Conservation (phyloP, 352 stramenopile species). For the Globisporangium acanthophoron region DNA sequence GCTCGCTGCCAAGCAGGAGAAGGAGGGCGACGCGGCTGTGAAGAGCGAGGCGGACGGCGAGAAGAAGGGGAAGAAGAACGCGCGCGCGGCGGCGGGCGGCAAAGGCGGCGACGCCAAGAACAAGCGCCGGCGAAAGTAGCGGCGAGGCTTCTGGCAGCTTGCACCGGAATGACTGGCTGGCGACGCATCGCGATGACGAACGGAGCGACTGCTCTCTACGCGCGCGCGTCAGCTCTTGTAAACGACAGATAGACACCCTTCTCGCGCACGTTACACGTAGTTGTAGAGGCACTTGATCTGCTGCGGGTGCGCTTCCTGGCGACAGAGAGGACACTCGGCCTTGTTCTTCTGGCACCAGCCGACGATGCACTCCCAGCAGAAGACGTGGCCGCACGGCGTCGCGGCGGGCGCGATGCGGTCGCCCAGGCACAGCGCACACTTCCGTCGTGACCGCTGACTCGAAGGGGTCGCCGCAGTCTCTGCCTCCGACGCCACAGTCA, state of each 20-base stretch:
- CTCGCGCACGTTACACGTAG: slow-evolving; percentile 50
- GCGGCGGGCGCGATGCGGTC: slow-evolving; percentile 65
- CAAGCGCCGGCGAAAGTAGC: slow-evolving; percentile 19
- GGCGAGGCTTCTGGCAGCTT: neutral
- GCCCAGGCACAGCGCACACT: slow-evolving; percentile 86
- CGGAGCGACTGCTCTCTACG: neutral
- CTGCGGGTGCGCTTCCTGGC: slow-evolving; percentile 81
- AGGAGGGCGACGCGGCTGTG: slow-evolving; percentile 35
- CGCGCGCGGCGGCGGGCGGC: slow-evolving; percentile 22
- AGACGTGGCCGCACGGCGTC: slow-evolving; percentile 88
- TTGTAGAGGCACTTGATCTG: slow-evolving; percentile 91
- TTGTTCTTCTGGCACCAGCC: slow-evolving; percentile 91
- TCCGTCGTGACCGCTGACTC: slow-evolving; percentile 30
- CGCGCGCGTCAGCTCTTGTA: neutral
- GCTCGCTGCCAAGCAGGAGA: slow-evolving; percentile 41
- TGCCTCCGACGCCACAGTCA: slow-evolving; percentile 9
- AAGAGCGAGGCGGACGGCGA: neutral
- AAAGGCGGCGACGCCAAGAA: slow-evolving; percentile 52
- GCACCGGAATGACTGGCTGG: neutral
- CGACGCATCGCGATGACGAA: neutral
- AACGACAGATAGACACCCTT: neutral
- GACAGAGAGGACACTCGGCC: slow-evolving; percentile 86
- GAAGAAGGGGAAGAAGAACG: slow-evolving; percentile 31
- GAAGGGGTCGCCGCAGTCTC: slow-evolving; percentile 3
- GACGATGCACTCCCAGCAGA: slow-evolving; percentile 93